Conservation (phyloP, 2,329 filamentous ascomycete genomes). For the Botrytis deweyae region DNA sequence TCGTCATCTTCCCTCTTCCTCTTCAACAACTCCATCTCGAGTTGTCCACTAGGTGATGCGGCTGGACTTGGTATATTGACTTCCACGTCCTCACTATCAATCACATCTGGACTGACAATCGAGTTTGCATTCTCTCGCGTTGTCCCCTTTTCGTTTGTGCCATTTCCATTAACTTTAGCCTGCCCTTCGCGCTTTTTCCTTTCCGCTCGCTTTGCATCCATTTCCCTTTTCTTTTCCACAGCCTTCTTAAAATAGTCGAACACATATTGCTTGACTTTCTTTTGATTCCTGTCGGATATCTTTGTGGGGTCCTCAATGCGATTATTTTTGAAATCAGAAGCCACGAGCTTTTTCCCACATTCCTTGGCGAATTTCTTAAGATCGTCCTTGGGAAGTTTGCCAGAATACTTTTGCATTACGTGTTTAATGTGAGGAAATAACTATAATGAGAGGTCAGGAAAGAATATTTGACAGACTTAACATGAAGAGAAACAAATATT, state of each 20-base stretch:
- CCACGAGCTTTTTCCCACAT: slow-evolving; percentile 83
- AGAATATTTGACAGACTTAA: slow-evolving; percentile 25
- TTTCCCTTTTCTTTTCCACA: slow-evolving; percentile 68
- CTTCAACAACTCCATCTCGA: slow-evolving; percentile 47
- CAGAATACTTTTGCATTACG: slow-evolving; percentile 81
- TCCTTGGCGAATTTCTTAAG: slow-evolving; percentile 63
- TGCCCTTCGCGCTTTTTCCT: slow-evolving; percentile 33
- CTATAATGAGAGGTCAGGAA: slow-evolving; percentile 38
- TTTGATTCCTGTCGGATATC: slow-evolving; percentile 74
- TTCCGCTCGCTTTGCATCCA: slow-evolving; percentile 64
- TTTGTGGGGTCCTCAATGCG: slow-evolving; percentile 80
- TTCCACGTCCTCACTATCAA: slow-evolving; percentile 33
- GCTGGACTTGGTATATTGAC: slow-evolving; percentile 14
- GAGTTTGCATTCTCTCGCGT: not conserved
- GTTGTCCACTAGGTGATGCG: slow-evolving; percentile 16
- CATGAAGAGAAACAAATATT: not conserved
- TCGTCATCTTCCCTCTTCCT: slow-evolving; percentile 57
- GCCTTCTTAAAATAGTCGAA: slow-evolving; percentile 86
- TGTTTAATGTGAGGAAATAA: slow-evolving; percentile 82
- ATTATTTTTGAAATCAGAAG: slow-evolving; percentile 86
- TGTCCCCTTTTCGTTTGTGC: not conserved
- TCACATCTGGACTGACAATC: slow-evolving; percentile 33
- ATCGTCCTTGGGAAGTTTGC: slow-evolving; percentile 81
- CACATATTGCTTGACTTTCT: slow-evolving; percentile 80
- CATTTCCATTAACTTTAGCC: slow-evolving; percentile 28